Evolutionary conservation across 2,329 filamentous ascomycete genomes (phyloP).

Genomic region (Tolypocladium paradoxum): DNA sequence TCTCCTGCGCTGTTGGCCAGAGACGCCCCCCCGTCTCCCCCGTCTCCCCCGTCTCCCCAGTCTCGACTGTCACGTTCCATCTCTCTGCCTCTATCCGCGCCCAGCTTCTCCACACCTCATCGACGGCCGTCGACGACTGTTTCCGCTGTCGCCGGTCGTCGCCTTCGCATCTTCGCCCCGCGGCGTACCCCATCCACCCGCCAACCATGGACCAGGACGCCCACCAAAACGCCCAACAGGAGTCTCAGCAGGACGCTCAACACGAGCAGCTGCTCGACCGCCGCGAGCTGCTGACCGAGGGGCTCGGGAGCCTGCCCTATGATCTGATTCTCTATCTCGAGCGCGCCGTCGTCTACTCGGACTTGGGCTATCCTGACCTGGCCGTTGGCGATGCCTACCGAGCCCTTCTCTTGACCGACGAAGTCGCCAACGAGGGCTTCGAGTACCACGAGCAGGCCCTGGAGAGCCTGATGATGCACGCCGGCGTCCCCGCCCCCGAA

Average conservation of each 20-base stretch:
- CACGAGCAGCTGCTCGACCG: slow-evolving; percentile 37
- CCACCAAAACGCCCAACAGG: slow-evolving; percentile 10
- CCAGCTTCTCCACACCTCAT: not conserved
- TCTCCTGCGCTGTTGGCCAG: not conserved
- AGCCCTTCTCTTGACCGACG: slow-evolving; percentile 77
- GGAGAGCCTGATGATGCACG: slow-evolving; percentile 33
- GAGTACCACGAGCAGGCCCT: slow-evolving; percentile 67
- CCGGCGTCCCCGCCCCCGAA: slow-evolving; percentile 26
- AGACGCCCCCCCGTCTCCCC: too few relatives aligned
- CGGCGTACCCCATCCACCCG: not conserved
- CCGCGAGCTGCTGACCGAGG: slow-evolving; percentile 46
- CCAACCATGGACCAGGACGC: slow-evolving; percentile 21
- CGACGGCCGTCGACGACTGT: not conserved
- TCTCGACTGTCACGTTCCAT: not conserved
- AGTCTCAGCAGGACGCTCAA: slow-evolving; percentile 17
- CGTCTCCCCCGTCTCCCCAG: too few relatives aligned
- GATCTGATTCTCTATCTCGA: slow-evolving; percentile 56
- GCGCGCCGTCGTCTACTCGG: slow-evolving; percentile 59
- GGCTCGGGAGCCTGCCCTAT: slow-evolving; percentile 41
- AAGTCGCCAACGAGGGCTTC: slow-evolving; percentile 64
- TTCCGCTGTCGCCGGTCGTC: not conserved
- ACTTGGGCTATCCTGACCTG: slow-evolving; percentile 79
- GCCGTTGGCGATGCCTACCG: slow-evolving; percentile 84
- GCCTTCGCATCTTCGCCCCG: not conserved
- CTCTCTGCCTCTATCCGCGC: not conserved